A percentile compares a stretch with the other conserved stretches of the same genome.
phyloP scores from a whole-genome alignment of 2,329 filamentous ascomycete genomes.

The Sphaerostilbella broomeana region DNA sequence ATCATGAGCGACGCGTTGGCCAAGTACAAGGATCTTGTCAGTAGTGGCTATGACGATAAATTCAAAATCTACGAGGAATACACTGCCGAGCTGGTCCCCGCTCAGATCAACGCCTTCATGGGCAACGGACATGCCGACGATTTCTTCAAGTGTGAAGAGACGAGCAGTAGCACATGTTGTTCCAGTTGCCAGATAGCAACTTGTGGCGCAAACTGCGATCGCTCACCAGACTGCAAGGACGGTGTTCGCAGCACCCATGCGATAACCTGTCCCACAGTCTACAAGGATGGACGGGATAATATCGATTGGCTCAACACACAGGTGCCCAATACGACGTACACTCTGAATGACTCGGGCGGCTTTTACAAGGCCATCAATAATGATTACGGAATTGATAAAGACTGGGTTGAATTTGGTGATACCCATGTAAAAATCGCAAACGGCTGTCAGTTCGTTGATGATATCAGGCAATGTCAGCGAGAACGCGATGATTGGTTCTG shows the following conservation, averaged over 20 bases:
- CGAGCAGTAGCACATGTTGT: constrained; percentile 8
- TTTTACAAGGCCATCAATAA: constrained; percentile 17
- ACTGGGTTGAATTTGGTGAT: constrained; percentile 15
- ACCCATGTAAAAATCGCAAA: constrained; percentile 5
- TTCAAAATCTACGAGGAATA: constrained; percentile 14
- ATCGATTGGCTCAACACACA: constrained; percentile 1
- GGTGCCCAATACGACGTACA: constrained; percentile 15
- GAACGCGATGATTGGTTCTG: constrained; percentile 12
- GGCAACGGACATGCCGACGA: constrained; percentile 9
- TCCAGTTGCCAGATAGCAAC: constrained; percentile 5
- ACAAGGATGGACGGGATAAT: neutral
- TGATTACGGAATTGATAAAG: constrained; percentile 13
- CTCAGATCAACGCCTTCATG: constrained; percentile 13
- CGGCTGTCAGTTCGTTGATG: constrained; percentile 13
- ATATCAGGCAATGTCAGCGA: constrained; percentile 11
- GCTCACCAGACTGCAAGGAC: constrained; percentile 6
- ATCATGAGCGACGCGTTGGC: constrained; percentile 11
- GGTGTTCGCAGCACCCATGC: neutral
- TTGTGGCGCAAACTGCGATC: constrained; percentile 7
- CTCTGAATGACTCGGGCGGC: constrained; percentile 15
- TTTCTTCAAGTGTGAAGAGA: constrained; percentile 14
- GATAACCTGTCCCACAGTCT: constrained; percentile 14
- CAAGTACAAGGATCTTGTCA: constrained; percentile 13
- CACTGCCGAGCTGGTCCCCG: constrained; percentile 9
- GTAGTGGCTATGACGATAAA: constrained; percentile 14